Percentiles rank a stretch among this genome's conserved stretches.
Evolutionary conservation across 768 basidiomycete species (phyloP).

Genomic region (Tephrocybe sp.): DNA sequence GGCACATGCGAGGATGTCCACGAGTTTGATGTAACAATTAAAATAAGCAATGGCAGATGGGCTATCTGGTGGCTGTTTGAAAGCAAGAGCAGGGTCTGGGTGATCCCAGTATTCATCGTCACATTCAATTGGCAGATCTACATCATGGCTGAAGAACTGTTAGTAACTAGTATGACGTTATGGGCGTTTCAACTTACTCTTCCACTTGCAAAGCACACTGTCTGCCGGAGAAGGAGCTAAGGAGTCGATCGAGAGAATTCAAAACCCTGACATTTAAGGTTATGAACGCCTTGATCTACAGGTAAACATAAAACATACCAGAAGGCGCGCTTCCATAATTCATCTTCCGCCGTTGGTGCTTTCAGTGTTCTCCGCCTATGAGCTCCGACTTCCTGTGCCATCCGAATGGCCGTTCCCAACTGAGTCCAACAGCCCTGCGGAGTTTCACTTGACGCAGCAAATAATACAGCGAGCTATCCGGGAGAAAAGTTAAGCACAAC

Average conservation of each 20-base stretch:
- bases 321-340: constrained; percentile 72
- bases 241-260: constrained; percentile 42
- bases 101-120: constrained; percentile 74
- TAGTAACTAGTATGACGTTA: background rate
- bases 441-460: constrained; percentile 43
- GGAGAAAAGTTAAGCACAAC: background rate
- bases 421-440: constrained; percentile 62
- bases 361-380: constrained; percentile 43
- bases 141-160: constrained; percentile 53
- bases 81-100: constrained; percentile 43
- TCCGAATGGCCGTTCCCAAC: constrained; percentile 64
- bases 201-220: constrained; percentile 73
- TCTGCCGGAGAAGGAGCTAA: constrained; percentile 57
- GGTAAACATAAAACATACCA: constrained; percentile 33
- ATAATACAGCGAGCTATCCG: constrained; percentile 44
- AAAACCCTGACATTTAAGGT: constrained; percentile 37
- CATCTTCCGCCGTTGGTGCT: constrained; percentile 50
- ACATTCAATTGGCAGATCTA: constrained; percentile 60
- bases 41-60: constrained; percentile 57
- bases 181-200: constrained; percentile 44
- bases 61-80: constrained; percentile 60
- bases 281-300: background rate
- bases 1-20: constrained; percentile 58
- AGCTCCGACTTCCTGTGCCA: constrained; percentile 73
- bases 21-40: constrained; percentile 51